A percentile compares a stretch with the other conserved stretches of the same genome.
These are phyloP conservation scores for Tolypocladium tropicale DNA, from an alignment of 2,329 filamentous ascomycete genomes.

Conservation along the genomic window DNA sequence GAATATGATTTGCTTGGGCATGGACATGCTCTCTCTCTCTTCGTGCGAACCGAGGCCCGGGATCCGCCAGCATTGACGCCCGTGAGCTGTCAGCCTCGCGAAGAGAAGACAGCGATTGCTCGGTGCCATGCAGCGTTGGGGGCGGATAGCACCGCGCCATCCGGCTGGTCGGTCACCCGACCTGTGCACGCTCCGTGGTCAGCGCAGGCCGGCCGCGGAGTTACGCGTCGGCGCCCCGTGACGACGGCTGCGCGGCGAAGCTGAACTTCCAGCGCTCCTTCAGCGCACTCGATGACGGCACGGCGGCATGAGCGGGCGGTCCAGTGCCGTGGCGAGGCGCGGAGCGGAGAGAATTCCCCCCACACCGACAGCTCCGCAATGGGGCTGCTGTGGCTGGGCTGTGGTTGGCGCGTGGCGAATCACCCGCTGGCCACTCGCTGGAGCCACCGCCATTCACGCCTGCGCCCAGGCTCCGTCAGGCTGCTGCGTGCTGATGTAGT, in stretches of 20 bases:
- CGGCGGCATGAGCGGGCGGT: background rate
- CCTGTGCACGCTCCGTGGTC: background rate
- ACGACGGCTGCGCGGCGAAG: too few species aligned
- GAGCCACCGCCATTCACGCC: too few species aligned
- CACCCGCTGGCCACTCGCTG: too few species aligned
- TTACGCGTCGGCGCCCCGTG: background rate
- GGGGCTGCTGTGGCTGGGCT: background rate
- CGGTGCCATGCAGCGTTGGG: too few species aligned
- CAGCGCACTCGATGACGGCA: background rate
- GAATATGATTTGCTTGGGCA: too few species aligned
- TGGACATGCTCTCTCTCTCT: too few species aligned
- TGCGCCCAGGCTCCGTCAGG: background rate
- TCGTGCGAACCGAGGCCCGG: too few species aligned
- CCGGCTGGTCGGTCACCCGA: background rate
- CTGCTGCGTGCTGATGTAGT: conserved; percentile 2
- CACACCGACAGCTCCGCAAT: background rate
- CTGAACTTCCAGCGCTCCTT: too few species aligned
- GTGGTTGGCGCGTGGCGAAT: background rate
- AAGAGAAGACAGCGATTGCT: too few species aligned
- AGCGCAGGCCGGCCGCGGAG: background rate
- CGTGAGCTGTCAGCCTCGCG: too few species aligned
- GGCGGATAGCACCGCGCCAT: background rate
- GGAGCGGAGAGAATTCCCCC: too few species aligned
- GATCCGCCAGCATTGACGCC: background rate
- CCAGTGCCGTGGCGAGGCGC: background rate